Evolutionary conservation across 176 grass and related monocot genomes (phyloP).

Genomic region (Poa pratensis): DNA sequence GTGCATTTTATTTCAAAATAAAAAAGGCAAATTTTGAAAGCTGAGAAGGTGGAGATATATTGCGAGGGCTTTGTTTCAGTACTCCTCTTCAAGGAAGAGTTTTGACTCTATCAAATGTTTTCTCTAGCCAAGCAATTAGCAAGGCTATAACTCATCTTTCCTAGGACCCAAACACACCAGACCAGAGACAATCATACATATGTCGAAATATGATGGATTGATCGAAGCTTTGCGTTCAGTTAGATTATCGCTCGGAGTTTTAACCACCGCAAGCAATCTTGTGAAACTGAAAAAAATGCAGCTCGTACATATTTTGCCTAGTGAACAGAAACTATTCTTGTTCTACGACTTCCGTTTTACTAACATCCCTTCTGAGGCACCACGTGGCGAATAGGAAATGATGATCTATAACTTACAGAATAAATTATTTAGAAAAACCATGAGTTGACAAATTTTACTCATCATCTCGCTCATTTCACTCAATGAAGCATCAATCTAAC

Average conservation of each 20-base stretch:
- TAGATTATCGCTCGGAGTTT: not conserved
- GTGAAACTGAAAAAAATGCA: not conserved
- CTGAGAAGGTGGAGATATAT: not conserved
- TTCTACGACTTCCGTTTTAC: not conserved
- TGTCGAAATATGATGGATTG: not conserved
- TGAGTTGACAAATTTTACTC: not conserved
- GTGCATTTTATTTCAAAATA: not conserved
- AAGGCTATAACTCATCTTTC: not conserved
- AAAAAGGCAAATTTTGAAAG: not conserved
- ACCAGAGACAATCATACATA: conserved; percentile 3
- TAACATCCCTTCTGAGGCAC: not conserved
- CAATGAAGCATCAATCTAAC: not conserved
- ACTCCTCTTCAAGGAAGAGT: not conserved
- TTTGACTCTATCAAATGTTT: not conserved
- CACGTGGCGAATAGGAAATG: not conserved
- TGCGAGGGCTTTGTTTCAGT: not conserved
- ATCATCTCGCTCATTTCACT: not conserved
- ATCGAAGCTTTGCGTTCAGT: not conserved
- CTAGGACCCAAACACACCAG: not conserved
- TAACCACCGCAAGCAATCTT: not conserved
- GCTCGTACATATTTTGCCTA: not conserved
- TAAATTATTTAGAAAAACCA: not conserved
- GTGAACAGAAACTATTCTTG: not conserved
- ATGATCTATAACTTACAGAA: not conserved
- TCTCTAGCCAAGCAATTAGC: not conserved